Conservation (phyloP, 768 basidiomycete genomes). For the Candolleomyces eurysporus region DNA sequence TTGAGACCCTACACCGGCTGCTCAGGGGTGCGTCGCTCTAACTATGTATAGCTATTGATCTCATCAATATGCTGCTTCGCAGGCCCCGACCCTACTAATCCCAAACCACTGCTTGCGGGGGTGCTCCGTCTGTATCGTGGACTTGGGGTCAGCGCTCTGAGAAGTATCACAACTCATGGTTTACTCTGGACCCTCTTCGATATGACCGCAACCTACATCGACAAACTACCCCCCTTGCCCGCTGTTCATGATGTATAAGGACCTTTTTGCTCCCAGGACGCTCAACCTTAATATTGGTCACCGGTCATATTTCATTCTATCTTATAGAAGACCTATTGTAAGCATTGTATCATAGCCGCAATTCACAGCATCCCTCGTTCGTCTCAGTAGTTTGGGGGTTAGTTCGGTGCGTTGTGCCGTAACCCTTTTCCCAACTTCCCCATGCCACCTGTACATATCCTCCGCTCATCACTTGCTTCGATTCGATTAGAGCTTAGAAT, state of each 20-base stretch:
- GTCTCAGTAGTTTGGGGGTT: neutral
- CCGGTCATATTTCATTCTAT: constrained; percentile 4
- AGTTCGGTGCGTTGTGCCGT: neutral
- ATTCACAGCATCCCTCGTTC: neutral
- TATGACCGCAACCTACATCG: constrained; percentile 71
- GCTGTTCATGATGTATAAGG: neutral
- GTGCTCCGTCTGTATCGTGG: constrained; percentile 88
- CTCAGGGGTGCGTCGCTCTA: constrained; percentile 58
- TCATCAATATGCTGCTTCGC: neutral
- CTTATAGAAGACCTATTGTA: constrained; percentile 14
- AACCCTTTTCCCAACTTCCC: neutral
- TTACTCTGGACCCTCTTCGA: constrained; percentile 94
- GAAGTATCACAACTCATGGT: constrained; percentile 92
- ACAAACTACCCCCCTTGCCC: constrained; percentile 39
- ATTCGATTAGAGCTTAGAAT: constrained; percentile 1
- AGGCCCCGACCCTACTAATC: constrained; percentile 80
- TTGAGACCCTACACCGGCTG: constrained; percentile 74
- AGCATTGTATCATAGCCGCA: constrained; percentile 12
- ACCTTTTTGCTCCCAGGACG: neutral
- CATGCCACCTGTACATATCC: neutral
- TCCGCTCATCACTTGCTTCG: neutral
- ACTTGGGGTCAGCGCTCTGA: constrained; percentile 87
- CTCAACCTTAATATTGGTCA: neutral
- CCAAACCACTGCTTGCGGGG: constrained; percentile 75
- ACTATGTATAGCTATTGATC: neutral